These are phyloP conservation scores for Naganishia kalamii DNA, from an alignment of 768 basidiomycete species.

Conservation along the genomic window DNA sequence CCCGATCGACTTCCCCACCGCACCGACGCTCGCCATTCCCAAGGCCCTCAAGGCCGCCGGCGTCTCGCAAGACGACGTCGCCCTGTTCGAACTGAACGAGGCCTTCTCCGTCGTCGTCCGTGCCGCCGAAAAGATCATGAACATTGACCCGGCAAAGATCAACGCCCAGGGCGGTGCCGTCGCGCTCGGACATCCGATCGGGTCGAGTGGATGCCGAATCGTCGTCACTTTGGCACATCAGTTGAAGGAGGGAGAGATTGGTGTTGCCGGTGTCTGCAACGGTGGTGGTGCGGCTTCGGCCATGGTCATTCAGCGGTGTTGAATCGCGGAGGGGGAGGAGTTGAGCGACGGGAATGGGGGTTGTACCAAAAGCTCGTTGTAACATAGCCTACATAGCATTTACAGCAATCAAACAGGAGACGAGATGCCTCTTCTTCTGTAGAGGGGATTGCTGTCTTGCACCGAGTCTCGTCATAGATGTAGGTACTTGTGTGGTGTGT, in stretches of 20 bases:
- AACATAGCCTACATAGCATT: constrained; percentile 1
- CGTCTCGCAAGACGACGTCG: constrained; percentile 72
- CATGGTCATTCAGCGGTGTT: constrained; percentile 68
- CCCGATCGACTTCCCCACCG: constrained; percentile 93
- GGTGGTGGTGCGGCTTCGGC: constrained; percentile 92
- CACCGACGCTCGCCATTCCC: constrained; percentile 86
- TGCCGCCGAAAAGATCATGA: constrained; percentile 68
- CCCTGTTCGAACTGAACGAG: constrained; percentile 93
- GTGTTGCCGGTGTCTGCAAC: constrained; percentile 89
- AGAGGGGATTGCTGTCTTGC: too few relatives aligned
- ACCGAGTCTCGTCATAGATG: too few relatives aligned
- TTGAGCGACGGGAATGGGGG: not conserved
- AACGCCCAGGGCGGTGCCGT: constrained; percentile 86
- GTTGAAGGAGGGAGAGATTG: constrained; percentile 87
- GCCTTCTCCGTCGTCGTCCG: constrained; percentile 68
- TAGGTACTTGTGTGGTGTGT: too few relatives aligned
- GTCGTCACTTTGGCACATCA: constrained; percentile 85
- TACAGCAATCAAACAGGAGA: not conserved
- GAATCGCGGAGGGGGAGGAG: not conserved
- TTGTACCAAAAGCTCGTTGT: constrained; percentile 16
- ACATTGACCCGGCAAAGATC: constrained; percentile 77
- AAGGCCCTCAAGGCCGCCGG: constrained; percentile 80
- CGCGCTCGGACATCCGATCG: constrained; percentile 83
- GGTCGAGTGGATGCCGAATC: constrained; percentile 91
- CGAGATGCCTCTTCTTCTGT: too few relatives aligned